These are phyloP conservation scores for Aschersonia sp. DNA, from an alignment of 2,329 filamentous ascomycete genomes.

Conservation along the genomic window DNA sequence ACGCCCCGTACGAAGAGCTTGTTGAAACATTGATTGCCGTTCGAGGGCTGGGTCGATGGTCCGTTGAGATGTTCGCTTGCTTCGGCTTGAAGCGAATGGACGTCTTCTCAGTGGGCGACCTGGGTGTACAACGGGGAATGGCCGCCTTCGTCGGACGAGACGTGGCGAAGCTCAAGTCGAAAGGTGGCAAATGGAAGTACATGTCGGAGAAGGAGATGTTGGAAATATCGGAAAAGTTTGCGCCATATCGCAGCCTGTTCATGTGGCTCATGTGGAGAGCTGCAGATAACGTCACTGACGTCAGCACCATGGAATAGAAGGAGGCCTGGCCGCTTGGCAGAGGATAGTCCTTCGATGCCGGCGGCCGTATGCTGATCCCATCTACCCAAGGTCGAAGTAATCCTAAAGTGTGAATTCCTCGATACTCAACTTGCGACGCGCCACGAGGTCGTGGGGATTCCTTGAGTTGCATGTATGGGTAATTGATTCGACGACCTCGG, in stretches of 20 bases:
- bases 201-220: slow-evolving; percentile 91
- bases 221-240: slow-evolving; percentile 64
- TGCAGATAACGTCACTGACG: slow-evolving; percentile 51
- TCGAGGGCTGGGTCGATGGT: slow-evolving; percentile 77
- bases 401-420: too few species aligned
- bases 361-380: too few species aligned
- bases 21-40: slow-evolving; percentile 73
- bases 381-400: too few species aligned
- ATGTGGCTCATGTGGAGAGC: slow-evolving; percentile 99
- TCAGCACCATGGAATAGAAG: slow-evolving; percentile 39
- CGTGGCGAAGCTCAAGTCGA: slow-evolving; percentile 66
- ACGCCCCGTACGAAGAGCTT: slow-evolving; percentile 74
- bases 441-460: too few species aligned
- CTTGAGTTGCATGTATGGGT: too few species aligned
- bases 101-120: slow-evolving; percentile 81
- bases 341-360: too few species aligned
- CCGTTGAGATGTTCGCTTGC: slow-evolving; percentile 94
- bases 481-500: too few species aligned
- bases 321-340: too few species aligned
- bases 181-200: slow-evolving; percentile 91
- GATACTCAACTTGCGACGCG: too few species aligned
- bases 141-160: slow-evolving; percentile 75
- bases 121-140: slow-evolving; percentile 92
- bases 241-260: slow-evolving; percentile 79
- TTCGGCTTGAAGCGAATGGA: slow-evolving; percentile 92